Base-by-base conservation (phyloP, 441 rosid species). In the Kokia cookei region DNA sequence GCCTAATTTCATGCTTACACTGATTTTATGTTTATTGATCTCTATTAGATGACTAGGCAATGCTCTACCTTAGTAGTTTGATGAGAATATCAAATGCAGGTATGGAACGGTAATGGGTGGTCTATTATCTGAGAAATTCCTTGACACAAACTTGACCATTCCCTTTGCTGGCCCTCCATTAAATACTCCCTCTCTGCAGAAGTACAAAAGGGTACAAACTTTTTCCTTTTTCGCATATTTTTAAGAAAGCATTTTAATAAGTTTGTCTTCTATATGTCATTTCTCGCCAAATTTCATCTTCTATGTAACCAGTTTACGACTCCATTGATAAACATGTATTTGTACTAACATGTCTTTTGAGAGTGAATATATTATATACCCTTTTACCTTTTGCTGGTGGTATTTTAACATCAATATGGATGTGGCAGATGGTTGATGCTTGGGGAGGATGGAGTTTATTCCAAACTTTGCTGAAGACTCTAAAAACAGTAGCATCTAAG, bases 31-130 rank as follows among this genome's bases (percentile, higher is more conserved):
- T 61, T 67, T 55, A 42, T 53, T 78, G 42, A 47, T 26, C 42
- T 40, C 27, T 63, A 40, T n/a, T 53, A 64, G 67, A 51, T 14
- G 50, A 60, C 58, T 57, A 66, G 73, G 58, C 77, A 69, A 65
- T 57, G 14, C 45, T 51, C 40, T 69, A 48, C 19, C 19, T 60
- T 17, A 10, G 24, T 78, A 53, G 62, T 47, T 74, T 76, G n/a
- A 42, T 77, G 69, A n/a, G 79, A 67, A 65, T 51, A 76, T 35
- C 64, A 62, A 69, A 42, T 82, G 84, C 88, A 93, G 98, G 77
- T 91, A 93, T 73, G 99, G 99, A 62, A 88, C 99, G 1, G 92
- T 95, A 74, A 90, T 93, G 98, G 98, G 98, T 50, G 99, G 98
- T 79, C 88, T 95, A 55, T 77, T 95, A 77, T 93, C 99, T 27